A percentile compares a stretch with the other conserved stretches of the same genome.
These are phyloP conservation scores for Trichophyton schoenleinii DNA, from an alignment of 2,329 filamentous ascomycete genomes.

Conservation along the genomic window DNA sequence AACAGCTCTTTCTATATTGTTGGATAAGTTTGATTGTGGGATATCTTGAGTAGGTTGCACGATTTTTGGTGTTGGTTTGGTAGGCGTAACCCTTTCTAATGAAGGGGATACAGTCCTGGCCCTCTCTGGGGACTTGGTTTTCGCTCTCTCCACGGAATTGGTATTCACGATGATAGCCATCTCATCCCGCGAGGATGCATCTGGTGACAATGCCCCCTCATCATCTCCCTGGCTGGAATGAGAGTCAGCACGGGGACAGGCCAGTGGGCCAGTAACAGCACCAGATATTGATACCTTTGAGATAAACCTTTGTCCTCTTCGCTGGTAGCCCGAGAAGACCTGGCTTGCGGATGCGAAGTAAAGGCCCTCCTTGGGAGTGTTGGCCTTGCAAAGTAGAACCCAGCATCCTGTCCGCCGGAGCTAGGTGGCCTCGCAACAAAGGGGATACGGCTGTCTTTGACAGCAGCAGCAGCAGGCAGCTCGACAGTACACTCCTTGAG, in stretches of 20 bases:
- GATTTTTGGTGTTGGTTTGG: background rate
- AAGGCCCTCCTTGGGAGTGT: conserved; percentile 13
- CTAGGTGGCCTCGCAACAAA: conserved; percentile 24
- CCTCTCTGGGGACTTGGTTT: background rate
- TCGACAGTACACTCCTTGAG: conserved; percentile 13
- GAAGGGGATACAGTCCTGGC: background rate
- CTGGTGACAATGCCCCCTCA: background rate
- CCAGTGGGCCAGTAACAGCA: background rate
- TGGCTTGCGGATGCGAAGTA: conserved; percentile 7
- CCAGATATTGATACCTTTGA: background rate
- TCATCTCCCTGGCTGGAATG: background rate
- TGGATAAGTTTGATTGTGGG: background rate
- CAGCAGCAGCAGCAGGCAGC: conserved; percentile 7
- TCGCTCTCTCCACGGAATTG: background rate
- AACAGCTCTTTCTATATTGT: background rate
- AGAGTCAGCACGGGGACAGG: background rate
- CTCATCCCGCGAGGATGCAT: no score
- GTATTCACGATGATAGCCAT: background rate
- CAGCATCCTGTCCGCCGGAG: conserved; percentile 19
- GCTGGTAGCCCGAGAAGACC: background rate
- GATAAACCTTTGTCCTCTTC: background rate
- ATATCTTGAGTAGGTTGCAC: background rate
- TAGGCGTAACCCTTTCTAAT: background rate
- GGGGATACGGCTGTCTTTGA: conserved; percentile 12
- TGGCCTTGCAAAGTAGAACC: conserved; percentile 26